Base-by-base conservation (phyloP, 768 basidiomycete genomes). In the Boletus tomentosulus region DNA sequence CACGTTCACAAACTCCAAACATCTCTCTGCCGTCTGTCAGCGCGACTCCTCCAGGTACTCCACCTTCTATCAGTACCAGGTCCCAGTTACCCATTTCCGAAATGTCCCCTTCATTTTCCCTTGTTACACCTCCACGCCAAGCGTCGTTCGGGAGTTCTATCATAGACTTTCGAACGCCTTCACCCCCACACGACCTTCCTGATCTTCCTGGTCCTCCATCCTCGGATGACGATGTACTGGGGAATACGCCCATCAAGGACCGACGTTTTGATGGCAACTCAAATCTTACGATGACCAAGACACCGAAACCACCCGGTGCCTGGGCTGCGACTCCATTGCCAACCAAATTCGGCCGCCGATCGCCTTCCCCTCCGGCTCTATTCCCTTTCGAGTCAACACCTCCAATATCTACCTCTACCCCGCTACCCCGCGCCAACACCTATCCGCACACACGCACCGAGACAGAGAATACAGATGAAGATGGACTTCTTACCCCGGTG, bases 161-260 rank as follows among this genome's bases (percentile, higher is more conserved):
- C 54, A 56, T 74, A 13, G 79, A 81, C 49, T 83, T 83, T 59
- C 71, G 76, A 59, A 86, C 83, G 0, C 86, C 84, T 9, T 82
- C 86, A 1, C 84, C 87, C 30, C 82, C 84, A 1, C 73, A 72
- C 39, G 78, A 74, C 43, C 74, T 86, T 54, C 84, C 86, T 10
- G 85, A 85, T 7, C 79, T 89, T 46, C 86, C 86, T 12, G 83
- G 70, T 16, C 84, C 83, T 3, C 84, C 86, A 3, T 79, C 80
- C 10, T 71, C 70, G 3, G 77, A 78, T 13, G 80, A 80, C 33
- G 79, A 82, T 41, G 75, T 66, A 50, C 48, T 69, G 54, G 56
- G 70, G 57, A 34, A 47, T 49, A 57, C 61, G 35, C 68, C 60
- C 16, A 53, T 46, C 51, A 69, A 49, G 55, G 56, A 55, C 51